Percentiles rank a stretch among this genome's conserved stretches.
Evolutionary conservation across 2,329 filamentous ascomycete species (phyloP).

Genomic region (Sphaerulina musiva): DNA sequence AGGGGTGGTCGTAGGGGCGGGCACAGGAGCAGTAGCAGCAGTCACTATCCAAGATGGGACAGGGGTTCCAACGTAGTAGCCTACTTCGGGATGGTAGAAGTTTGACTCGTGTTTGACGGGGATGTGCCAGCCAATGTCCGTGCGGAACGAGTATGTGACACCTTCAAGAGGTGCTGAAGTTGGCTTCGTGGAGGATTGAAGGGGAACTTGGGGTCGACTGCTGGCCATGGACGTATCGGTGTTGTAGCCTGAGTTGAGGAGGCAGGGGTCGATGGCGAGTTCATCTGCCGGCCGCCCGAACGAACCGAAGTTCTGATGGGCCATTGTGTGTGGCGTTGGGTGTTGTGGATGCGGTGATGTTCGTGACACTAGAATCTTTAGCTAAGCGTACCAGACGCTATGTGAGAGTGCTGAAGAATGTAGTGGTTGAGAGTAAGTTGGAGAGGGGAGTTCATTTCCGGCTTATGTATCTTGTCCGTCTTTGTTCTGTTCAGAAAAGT

Average conservation of each 20-base stretch:
- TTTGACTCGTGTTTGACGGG: background rate
- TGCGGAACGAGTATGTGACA: background rate
- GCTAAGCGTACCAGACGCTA: background rate
- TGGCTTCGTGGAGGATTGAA: background rate
- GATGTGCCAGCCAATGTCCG: background rate
- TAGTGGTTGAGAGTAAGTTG: background rate
- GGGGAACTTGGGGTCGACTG: background rate
- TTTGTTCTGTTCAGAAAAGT: background rate
- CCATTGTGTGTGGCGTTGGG: background rate
- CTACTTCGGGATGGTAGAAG: background rate
- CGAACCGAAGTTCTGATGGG: background rate
- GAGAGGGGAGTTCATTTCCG: background rate
- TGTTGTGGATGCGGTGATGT: background rate
- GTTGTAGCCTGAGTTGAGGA: background rate
- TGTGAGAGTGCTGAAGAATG: too few relatives aligned
- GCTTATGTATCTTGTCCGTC: background rate
- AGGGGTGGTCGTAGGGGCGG: too few relatives aligned
- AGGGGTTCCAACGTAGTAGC: background rate
- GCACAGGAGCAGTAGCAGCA: too few relatives aligned
- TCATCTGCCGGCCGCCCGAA: background rate
- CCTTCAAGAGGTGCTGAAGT: too few relatives aligned
- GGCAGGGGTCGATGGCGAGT: background rate
- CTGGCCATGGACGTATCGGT: background rate
- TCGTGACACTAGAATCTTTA: background rate
- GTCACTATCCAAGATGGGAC: too few relatives aligned